A percentile compares a stretch with the other conserved stretches of the same genome.
Evolutionary conservation across 371 early-diverging fungal genomes (phyloP).

Genomic region (Mucor mucedo): DNA sequence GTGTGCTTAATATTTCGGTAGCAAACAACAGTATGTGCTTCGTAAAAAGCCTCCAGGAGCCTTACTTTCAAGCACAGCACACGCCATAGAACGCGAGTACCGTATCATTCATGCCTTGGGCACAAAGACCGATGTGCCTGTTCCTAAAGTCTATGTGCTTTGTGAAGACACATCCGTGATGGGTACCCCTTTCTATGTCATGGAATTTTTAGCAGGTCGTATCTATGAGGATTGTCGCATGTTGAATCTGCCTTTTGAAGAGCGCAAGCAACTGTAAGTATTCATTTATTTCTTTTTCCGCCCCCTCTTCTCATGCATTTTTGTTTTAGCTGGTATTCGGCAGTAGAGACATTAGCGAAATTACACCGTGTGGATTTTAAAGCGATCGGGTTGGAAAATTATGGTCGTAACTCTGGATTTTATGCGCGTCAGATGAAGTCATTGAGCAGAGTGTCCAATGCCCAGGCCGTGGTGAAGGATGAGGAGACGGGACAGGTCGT

Average conservation of each 20-base stretch:
- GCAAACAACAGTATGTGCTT: slow-evolving; percentile 74
- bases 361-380: slow-evolving; percentile 78
- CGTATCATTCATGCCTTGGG: slow-evolving; percentile 80
- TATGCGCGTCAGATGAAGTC: slow-evolving; percentile 87
- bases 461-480: slow-evolving; percentile 74
- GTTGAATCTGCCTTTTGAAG: slow-evolving; percentile 57
- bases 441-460: slow-evolving; percentile 65
- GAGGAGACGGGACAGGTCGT: slow-evolving; percentile 58
- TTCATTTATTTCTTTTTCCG: neutral
- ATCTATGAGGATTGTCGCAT: slow-evolving; percentile 76
- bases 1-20: slow-evolving; percentile 8
- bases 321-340: slow-evolving; percentile 61
- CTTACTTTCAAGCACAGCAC: slow-evolving; percentile 84
- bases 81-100: slow-evolving; percentile 92
- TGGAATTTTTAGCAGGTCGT: slow-evolving; percentile 92
- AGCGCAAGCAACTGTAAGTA: slow-evolving; percentile 56
- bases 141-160: slow-evolving; percentile 84
- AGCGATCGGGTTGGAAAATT: slow-evolving; percentile 69
- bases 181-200: slow-evolving; percentile 94
- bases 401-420: slow-evolving; percentile 73
- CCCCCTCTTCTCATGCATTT: neutral
- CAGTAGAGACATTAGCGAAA: slow-evolving; percentile 78
- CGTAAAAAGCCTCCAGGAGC: slow-evolving; percentile 93
- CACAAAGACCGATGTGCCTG: slow-evolving; percentile 79
- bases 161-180: slow-evolving; percentile 81